Conservation (phyloP, 2,329 filamentous ascomycete species). For the Trichoderma simmonsii region DNA sequence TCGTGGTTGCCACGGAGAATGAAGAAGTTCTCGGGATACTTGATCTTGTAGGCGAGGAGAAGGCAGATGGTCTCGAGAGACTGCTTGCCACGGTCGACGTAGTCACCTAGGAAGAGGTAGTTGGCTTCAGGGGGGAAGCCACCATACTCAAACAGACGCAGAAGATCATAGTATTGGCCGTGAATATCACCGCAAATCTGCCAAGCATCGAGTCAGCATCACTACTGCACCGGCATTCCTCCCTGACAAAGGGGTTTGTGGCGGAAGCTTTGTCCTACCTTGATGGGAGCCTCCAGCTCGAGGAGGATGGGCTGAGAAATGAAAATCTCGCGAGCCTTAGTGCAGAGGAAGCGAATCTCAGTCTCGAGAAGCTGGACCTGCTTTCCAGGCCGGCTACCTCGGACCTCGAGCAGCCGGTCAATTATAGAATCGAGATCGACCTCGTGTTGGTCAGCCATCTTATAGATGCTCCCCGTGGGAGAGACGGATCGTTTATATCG, state of each 20-base stretch:
- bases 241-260: too few species aligned
- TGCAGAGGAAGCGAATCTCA: slow-evolving; percentile 96
- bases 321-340: slow-evolving; percentile 98
- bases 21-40: slow-evolving; percentile 99
- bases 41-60: slow-evolving; percentile 98
- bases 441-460: slow-evolving; percentile 70
- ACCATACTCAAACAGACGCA: slow-evolving; percentile 96
- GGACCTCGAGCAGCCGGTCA: slow-evolving; percentile 94
- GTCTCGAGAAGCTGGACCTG: slow-evolving; percentile 95
- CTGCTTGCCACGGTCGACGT: slow-evolving; percentile 98
- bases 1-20: slow-evolving; percentile 98
- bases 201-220: not conserved
- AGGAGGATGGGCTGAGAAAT: slow-evolving; percentile 98
- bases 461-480: slow-evolving; percentile 36
- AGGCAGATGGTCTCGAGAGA: slow-evolving; percentile 98
- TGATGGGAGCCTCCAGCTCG: slow-evolving; percentile 97
- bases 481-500: slow-evolving; percentile 34
- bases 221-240: not conserved
- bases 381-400: slow-evolving; percentile 96
- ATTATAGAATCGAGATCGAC: slow-evolving; percentile 99
- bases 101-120: slow-evolving; percentile 98
- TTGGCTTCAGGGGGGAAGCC: slow-evolving; percentile 98
- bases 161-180: slow-evolving; percentile 97
- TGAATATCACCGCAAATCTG: slow-evolving; percentile 99
- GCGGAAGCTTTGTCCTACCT: slow-evolving; percentile 59